phyloP scores from a whole-genome alignment of 768 basidiomycete species.

The Cystoderma amianthinum region DNA sequence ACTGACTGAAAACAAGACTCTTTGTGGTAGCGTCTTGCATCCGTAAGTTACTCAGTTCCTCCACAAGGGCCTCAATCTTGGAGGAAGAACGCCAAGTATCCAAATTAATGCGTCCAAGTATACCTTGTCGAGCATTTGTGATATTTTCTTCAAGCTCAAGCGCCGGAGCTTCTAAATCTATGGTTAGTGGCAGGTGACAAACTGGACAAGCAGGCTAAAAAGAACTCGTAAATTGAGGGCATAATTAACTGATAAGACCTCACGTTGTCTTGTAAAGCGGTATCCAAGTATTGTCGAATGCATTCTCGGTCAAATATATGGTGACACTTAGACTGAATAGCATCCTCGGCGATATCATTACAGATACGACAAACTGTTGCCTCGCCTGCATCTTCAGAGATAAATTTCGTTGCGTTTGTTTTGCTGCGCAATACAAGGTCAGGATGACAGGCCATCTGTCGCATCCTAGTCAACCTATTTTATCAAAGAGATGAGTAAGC shows the following conservation, averaged over 20 bases:
- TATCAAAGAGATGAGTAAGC: neutral
- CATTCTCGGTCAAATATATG: conserved; percentile 97
- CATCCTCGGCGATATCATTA: conserved; percentile 95
- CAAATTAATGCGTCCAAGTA: conserved; percentile 84
- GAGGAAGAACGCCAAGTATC: conserved; percentile 92
- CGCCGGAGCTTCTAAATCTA: conserved; percentile 93
- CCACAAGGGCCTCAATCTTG: conserved; percentile 94
- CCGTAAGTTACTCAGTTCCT: conserved; percentile 85
- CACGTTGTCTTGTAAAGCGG: conserved; percentile 61
- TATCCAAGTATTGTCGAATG: conserved; percentile 86
- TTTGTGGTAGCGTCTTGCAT: conserved; percentile 87
- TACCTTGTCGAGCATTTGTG: conserved; percentile 69
- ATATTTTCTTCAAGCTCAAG: conserved; percentile 70
- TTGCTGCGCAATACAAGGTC: conserved; percentile 90
- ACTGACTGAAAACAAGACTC: conserved; percentile 95
- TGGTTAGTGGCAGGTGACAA: conserved; percentile 87
- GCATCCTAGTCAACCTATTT: conserved; percentile 83
- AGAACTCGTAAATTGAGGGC: neutral
- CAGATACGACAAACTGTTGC: conserved; percentile 91
- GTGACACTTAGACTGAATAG: conserved; percentile 87
- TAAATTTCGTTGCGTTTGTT: conserved; percentile 61
- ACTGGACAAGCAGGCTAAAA: conserved; percentile 86
- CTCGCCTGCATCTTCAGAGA: conserved; percentile 53
- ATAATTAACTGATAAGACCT: conserved; percentile 14
- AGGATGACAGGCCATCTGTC: conserved; percentile 93